Percentiles rank a stretch among this genome's conserved stretches.
These are phyloP conservation scores for Sicyos edulis DNA, from an alignment of 306 rosid genomes.

Conservation along the genomic window DNA sequence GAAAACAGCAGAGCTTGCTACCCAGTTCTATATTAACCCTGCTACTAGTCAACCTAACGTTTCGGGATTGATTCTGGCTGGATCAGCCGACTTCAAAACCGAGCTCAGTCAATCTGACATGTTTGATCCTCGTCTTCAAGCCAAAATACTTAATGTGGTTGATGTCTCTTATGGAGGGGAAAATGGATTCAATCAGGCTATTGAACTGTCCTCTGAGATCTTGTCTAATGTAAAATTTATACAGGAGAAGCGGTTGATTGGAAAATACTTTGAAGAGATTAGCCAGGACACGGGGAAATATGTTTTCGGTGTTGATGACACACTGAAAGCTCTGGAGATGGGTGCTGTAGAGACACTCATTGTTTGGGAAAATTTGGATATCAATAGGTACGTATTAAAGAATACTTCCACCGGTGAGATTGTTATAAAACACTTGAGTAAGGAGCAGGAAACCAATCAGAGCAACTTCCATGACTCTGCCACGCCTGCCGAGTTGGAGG, in stretches of 20 bases:
- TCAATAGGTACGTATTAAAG: slow-evolving; percentile 59
- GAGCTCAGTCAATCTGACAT: slow-evolving; percentile 88
- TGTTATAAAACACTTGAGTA: slow-evolving; percentile 57
- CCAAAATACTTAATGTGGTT: slow-evolving; percentile 74
- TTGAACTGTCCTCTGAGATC: slow-evolving; percentile 68
- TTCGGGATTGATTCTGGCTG: slow-evolving; percentile 78
- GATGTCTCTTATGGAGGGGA: slow-evolving; percentile 92
- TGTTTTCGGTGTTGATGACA: slow-evolving; percentile 82
- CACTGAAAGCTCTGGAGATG: slow-evolving; percentile 78
- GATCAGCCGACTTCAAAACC: slow-evolving; percentile 89
- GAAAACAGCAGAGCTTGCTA: slow-evolving; percentile 88
- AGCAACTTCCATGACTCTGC: slow-evolving; percentile 48
- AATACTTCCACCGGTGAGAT: slow-evolving; percentile 47
- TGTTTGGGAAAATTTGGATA: slow-evolving; percentile 80
- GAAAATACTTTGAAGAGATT: slow-evolving; percentile 78
- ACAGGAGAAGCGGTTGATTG: slow-evolving; percentile 77
- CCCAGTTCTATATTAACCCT: slow-evolving; percentile 73
- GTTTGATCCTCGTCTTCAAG: slow-evolving; percentile 86
- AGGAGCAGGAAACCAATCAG: slow-evolving; percentile 59
- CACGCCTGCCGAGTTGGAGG: slow-evolving; percentile 51
- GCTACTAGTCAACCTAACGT: slow-evolving; percentile 90
- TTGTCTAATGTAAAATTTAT: slow-evolving; percentile 79
- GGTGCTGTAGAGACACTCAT: slow-evolving; percentile 82
- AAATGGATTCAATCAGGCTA: slow-evolving; percentile 84
- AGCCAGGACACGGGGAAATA: slow-evolving; percentile 91